Conservation (phyloP, 345 rosid species). For the Citrus sp. region DNA sequence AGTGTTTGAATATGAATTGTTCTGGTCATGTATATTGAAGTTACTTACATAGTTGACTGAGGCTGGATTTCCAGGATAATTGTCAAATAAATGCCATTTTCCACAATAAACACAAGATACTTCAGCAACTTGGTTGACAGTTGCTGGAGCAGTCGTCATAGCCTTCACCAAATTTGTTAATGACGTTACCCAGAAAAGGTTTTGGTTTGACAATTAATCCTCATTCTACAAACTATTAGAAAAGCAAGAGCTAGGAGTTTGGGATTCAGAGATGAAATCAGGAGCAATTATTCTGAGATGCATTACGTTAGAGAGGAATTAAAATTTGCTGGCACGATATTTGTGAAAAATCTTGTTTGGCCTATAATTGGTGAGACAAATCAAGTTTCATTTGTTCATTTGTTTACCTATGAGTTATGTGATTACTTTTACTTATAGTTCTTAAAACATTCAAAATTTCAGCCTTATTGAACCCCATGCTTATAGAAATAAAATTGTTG, state of each 20-base stretch:
- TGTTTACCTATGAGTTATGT: background rate
- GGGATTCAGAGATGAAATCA: slow-evolving; percentile 48
- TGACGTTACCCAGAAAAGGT: slow-evolving; percentile 45
- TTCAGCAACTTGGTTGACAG: no score
- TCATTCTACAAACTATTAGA: slow-evolving; percentile 63
- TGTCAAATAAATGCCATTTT: no score
- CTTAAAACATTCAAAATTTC: background rate
- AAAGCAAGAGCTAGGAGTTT: slow-evolving; percentile 68
- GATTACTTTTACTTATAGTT: background rate
- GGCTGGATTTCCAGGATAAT: no score
- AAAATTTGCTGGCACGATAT: slow-evolving; percentile 59
- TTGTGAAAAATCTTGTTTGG: slow-evolving; percentile 78
- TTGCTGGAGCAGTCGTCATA: no score
- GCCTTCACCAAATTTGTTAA: no score
- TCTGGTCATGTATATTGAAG: no score
- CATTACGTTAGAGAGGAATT: slow-evolving; percentile 60
- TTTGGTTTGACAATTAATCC: slow-evolving; percentile 80
- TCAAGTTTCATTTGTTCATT: background rate
- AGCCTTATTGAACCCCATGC: slow-evolving; percentile 7
- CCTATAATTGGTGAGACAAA: slow-evolving; percentile 63
- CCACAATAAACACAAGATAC: no score
- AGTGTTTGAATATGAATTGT: no score
- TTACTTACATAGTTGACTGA: no score
- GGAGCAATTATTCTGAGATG: slow-evolving; percentile 75
- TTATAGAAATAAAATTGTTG: background rate